Evolutionary conservation across 306 rosid genomes (phyloP).

Genomic region (Pyrus communis): DNA sequence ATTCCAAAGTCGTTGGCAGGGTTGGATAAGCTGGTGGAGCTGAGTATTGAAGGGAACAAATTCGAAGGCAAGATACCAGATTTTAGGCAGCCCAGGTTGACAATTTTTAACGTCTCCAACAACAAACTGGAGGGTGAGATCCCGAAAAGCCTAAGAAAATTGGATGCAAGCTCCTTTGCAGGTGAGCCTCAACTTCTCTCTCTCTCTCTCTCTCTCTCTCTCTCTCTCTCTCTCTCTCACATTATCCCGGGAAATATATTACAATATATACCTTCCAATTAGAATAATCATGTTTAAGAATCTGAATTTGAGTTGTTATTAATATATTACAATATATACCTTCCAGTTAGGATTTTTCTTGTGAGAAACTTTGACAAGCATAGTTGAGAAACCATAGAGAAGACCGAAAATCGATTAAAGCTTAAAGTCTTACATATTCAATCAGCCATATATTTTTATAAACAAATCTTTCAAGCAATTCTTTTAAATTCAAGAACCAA

Average conservation of each 20-base stretch:
- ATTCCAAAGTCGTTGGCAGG: slow-evolving; percentile 45
- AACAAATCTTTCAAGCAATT: too few species aligned
- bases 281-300: background rate
- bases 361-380: background rate
- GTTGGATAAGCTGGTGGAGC: slow-evolving; percentile 44
- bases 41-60: slow-evolving; percentile 52
- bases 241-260: background rate
- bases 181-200: slow-evolving; percentile 31
- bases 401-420: too few species aligned
- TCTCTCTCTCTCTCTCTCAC: background rate
- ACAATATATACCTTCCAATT: too few species aligned
- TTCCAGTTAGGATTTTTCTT: background rate
- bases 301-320: background rate
- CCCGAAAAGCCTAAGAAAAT: slow-evolving; percentile 26
- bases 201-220: background rate
- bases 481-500: background rate
- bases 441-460: too few species aligned
- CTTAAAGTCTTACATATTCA: too few species aligned
- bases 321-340: background rate
- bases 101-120: slow-evolving; percentile 36
- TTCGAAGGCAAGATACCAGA: slow-evolving; percentile 53
- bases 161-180: slow-evolving; percentile 31
- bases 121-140: slow-evolving; percentile 55
- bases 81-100: slow-evolving; percentile 18
- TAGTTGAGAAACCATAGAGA: background rate